Evolutionary conservation across 148 eudicot species (phyloP).

Genomic region (Mesembryanthemum crystallinum): DNA sequence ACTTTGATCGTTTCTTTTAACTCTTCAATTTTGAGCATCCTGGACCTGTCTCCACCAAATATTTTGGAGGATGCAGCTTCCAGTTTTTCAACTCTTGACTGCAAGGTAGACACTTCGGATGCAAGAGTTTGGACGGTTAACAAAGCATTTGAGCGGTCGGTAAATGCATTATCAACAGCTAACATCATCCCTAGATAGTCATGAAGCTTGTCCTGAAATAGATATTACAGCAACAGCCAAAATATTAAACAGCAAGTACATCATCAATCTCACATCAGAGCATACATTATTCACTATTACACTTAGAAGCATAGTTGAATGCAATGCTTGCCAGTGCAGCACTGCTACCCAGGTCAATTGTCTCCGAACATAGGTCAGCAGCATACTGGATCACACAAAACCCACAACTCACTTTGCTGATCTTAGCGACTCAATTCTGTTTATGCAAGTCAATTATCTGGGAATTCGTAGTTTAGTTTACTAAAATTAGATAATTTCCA

Average conservation of each 20-base stretch:
- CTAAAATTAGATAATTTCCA: no score
- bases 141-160: constrained; percentile 87
- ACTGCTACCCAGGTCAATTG: no score
- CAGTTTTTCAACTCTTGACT: constrained; percentile 77
- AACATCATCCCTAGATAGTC: constrained; percentile 95
- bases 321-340: no score
- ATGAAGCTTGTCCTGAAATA: constrained; percentile 91
- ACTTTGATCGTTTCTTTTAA: constrained; percentile 65
- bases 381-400: no score
- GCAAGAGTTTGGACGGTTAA: constrained; percentile 92
- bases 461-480: no score
- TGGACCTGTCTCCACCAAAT: constrained; percentile 91
- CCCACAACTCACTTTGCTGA: no score
- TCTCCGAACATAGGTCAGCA: not conserved
- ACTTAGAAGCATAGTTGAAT: not conserved
- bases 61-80: constrained; percentile 91
- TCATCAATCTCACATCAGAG: not conserved
- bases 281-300: not conserved
- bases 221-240: not conserved
- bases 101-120: constrained; percentile 65
- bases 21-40: constrained; percentile 91
- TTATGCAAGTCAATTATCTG: no score
- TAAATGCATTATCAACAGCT: constrained; percentile 88
- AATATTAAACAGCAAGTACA: not conserved
- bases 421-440: no score